Evolutionary conservation across 2,329 filamentous ascomycete species (phyloP), one percentile per base, ranked within the genome.

Genomic region (Paraphoma chrysanthemicola): DNA sequence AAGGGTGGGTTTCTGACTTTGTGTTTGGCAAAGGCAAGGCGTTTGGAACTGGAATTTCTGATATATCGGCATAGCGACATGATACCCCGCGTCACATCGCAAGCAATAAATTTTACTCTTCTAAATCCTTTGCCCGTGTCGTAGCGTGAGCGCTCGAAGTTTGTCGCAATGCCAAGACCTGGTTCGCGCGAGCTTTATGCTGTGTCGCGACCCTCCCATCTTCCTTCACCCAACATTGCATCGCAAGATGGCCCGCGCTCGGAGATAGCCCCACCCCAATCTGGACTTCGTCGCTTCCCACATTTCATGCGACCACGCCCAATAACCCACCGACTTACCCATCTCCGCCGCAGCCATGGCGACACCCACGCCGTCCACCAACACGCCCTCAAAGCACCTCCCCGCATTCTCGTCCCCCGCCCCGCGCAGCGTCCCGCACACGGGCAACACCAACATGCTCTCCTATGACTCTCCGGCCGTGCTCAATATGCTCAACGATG

Each of bases 381-480:
- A 76, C 64, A 72, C 76, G 59, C 68, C 75, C 41, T 73, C 75
- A 50, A 72, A 71, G 63, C 71, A 75, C 61, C 71, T 75, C 54
- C 63, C 68, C 51, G 64, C 65, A 59, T 79, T 75, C 72, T 78
- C 71, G 44, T 79, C 71, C 41, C 76, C 76, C 48, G 77, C 72
- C 29, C 79, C 74, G 62, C 81, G 73, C 69, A 80, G 70, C 62
- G 74, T 78, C 1, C 80, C 80, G 28, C 69, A 66, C 29, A 79
- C 66, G 33, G 72, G 75, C 6, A 77, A 60, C 12, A 50, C 78
- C 38, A 67, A 67, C 53, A 69, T 74, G 62, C 69, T 79, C 54
- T 74, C 73, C 42, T 77, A 75, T 65, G 77, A 79, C 53, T 79
- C 77, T 4, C 77, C 78, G 5, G 74, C 75, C 0, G 80, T 79